Conservation (phyloP, 2,329 filamentous ascomycete species). For the Colletotrichum sp. region DNA sequence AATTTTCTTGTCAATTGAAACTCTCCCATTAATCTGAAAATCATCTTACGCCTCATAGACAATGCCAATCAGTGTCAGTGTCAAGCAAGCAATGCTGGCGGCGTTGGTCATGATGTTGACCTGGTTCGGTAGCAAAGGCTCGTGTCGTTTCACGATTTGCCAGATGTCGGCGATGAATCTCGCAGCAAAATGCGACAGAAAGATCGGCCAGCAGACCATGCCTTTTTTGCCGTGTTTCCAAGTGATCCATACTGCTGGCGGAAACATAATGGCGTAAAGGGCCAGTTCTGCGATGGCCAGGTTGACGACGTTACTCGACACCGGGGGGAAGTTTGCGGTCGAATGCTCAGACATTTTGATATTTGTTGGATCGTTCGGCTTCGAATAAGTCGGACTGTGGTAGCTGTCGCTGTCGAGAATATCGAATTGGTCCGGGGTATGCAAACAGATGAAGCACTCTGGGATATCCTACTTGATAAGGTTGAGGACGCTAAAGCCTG, state of each 20-base stretch:
- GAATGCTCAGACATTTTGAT: background rate
- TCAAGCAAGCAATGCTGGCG: constrained; percentile 30
- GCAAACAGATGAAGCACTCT: background rate
- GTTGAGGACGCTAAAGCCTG: background rate
- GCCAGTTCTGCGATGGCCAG: constrained; percentile 26
- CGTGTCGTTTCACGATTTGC: constrained; percentile 24
- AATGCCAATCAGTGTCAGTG: constrained; percentile 28
- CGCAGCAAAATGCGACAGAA: constrained; percentile 26
- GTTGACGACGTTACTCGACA: constrained; percentile 9
- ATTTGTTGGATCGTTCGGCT: background rate
- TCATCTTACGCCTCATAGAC: constrained; percentile 30
- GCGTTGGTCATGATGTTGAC: constrained; percentile 31
- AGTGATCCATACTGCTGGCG: constrained; percentile 24
- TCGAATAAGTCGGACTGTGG: background rate
- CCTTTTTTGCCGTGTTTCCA: constrained; percentile 33
- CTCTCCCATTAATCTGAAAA: background rate
- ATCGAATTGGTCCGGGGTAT: background rate
- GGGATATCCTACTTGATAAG: background rate
- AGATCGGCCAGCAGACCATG: constrained; percentile 35
- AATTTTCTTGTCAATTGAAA: background rate
- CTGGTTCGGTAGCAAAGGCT: constrained; percentile 24
- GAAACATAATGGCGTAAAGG: constrained; percentile 25
- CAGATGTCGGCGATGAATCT: constrained; percentile 29
- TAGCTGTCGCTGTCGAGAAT: background rate
- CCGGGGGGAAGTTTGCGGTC: background rate